Base-by-base conservation (phyloP, 73 alveolate genomes). In the Urostyla sp. region DNA sequence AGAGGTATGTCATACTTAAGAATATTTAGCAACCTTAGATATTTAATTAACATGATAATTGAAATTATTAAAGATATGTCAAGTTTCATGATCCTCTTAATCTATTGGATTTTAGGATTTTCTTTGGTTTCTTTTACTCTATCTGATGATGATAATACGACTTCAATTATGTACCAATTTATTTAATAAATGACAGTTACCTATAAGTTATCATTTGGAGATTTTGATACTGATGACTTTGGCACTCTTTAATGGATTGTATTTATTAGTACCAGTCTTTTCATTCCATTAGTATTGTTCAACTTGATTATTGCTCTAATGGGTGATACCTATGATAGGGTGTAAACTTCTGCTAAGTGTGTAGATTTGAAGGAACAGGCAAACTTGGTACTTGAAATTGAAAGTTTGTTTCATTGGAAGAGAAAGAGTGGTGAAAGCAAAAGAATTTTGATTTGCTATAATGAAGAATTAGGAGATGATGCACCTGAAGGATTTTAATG, bases 281-380 rank as follows among this genome's bases (percentile, higher is more conserved):
- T 76, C 26, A 67, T 51, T 0, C 88, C 88, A 21, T 20, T 76
- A 16, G 77, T 76, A 21, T 13, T 76, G 72, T 49, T 76, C 40
- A 76, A 76, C 59, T 26, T 76, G 3, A 1, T 76, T 16, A 76
- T 76, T 6, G 75, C 88, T 0, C 18, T 76, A 5, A 66, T 76
- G 86, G 88, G 88, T 34, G 88, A 76, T 66, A 76, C 86, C 20
- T 76, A 21, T 7, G 87, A 36, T 15, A 15, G 87, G 15, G 88
- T 76, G 36, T 15, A 76, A 43, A 49, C 40, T 15, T n/a, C 24
- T n/a, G 46, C 73, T 23, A 49, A 8, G 11, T n/a, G 72, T 2
- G 88, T 69, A 37, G 88, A 76, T 35, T 13, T 35, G 27, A 76
- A 60, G 30, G 80, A 76, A 37, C 44, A 51, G 1, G 88, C 88